phyloP scores from a whole-genome alignment of 202 grass and related monocot genomes.

The Brachypodium distachyon region DNA sequence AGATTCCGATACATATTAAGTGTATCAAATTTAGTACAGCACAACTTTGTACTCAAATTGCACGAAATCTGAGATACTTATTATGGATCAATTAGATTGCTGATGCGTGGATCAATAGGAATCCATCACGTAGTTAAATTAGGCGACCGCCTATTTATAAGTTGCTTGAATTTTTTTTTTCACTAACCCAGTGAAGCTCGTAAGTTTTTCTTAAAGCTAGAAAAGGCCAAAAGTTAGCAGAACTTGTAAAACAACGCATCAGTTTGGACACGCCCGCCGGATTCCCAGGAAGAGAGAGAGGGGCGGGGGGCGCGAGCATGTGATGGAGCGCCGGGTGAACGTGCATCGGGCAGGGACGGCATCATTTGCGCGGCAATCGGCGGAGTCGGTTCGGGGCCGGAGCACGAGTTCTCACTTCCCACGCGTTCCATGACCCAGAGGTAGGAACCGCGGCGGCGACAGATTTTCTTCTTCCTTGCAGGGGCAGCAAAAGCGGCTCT shows the following conservation, averaged over 20 bases:
- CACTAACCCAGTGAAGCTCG: no score
- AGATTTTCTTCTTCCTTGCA: background rate
- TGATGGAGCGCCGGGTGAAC: background rate
- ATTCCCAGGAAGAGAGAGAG: background rate
- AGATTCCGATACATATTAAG: no score
- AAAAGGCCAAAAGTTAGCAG: no score
- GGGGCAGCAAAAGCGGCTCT: background rate
- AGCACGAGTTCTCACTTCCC: conserved; percentile 15
- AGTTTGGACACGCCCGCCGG: background rate
- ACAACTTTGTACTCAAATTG: no score
- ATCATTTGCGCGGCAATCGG: background rate
- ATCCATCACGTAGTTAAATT: background rate
- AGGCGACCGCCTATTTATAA: no score
- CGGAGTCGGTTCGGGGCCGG: background rate
- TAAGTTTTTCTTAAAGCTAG: no score
- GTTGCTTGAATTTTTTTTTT: no score
- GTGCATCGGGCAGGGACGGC: conserved; percentile 31
- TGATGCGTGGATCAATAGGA: background rate
- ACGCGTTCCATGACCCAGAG: background rate
- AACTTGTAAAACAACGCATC: no score
- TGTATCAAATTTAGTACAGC: no score
- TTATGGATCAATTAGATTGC: background rate
- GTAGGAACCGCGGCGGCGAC: background rate
- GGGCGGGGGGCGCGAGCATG: no score
- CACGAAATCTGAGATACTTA: no score